Evolutionary conservation across 2,329 filamentous ascomycete genomes (phyloP), one percentile per base, ranked within the genome.

Genomic region (Aspergillus spinulosporus): DNA sequence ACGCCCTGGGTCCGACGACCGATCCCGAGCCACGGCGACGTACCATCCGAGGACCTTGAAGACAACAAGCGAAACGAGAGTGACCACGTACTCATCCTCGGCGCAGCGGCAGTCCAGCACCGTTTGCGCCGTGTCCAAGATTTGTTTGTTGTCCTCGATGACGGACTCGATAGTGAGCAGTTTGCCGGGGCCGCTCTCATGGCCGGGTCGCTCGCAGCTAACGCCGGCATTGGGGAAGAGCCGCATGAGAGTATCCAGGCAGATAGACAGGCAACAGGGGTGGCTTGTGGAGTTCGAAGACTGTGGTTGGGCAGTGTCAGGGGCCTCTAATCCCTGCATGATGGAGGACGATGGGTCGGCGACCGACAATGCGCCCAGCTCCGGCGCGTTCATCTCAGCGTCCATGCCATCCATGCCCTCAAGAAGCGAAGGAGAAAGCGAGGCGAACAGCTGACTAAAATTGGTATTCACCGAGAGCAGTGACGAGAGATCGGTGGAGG

Each of bases 31-130:
- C 28, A 44, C 52, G 8, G 44, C 52, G 28, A 54, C 26, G 43
- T 54, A 54, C 52, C 52, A 54, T 5, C 36, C 28, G 44, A 54
- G 42, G 7, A 54, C 36, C 29, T 54, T 54, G 26, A 54, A 43
- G 12, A 54, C 36, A n/a, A 29, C 45, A 4, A 54, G 36, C 7
- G 44, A 54, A 8, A 42, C 52, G 9, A 54, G 32, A n/a, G 52
- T 42, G 12, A 49, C 37, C 3, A 54, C 32, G 28, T 54, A 54
- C 14, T 40, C 52, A 43, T 54, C 52, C n/a, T 54, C 34, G 3
- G 52, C 40, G 29, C 52, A 54, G 9, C 34, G 34, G 28, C 52
- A 54, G 12, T 48, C 44, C 11, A 54, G n/a, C 4, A 54, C 37
- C 5, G 21, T 12, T 32, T 54, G 40, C n/a, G 48, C 34, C 9